Evolutionary conservation across 1,284 basidiomycete species (phyloP).

Genomic region (Cryptococcus wingfieldii): DNA sequence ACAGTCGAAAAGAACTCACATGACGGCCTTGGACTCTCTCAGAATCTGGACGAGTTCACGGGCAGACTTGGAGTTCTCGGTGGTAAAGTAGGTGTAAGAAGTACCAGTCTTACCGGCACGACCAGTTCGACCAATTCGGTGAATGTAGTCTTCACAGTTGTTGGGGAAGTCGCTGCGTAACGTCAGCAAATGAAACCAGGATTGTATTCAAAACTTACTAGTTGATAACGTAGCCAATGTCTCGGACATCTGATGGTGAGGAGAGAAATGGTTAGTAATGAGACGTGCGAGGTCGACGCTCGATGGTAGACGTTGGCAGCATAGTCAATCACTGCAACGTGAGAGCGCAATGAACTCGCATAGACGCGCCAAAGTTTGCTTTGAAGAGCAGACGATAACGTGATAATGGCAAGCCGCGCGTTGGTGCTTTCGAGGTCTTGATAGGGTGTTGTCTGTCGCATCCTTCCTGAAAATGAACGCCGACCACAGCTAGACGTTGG

Average conservation of each 20-base stretch:
- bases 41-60: slow-evolving; percentile 86
- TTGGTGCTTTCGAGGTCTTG: slow-evolving; percentile 17
- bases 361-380: neutral
- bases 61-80: slow-evolving; percentile 89
- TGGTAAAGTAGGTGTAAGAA: slow-evolving; percentile 94
- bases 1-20: slow-evolving; percentile 44
- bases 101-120: slow-evolving; percentile 58
- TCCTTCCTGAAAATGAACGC: slow-evolving; percentile 4
- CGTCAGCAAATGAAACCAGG: neutral
- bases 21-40: slow-evolving; percentile 79
- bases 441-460: slow-evolving; percentile 5
- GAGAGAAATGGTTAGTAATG: slow-evolving; percentile 12
- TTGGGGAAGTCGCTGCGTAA: slow-evolving; percentile 89
- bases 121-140: slow-evolving; percentile 58
- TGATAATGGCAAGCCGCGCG: slow-evolving; percentile 8
- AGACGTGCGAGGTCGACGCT: slow-evolving; percentile 4
- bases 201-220: slow-evolving; percentile 20
- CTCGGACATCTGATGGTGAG: slow-evolving; percentile 43
- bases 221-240: slow-evolving; percentile 39
- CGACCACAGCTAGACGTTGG: slow-evolving; percentile 3
- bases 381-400: neutral
- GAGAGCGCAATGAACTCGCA: slow-evolving; percentile 13
- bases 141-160: slow-evolving; percentile 54
- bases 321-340: slow-evolving; percentile 19
- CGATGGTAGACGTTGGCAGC: slow-evolving; percentile 8